phyloP scores from a whole-genome alignment of 73 alveolate genomes.

The Tetrahymena thermophila region DNA sequence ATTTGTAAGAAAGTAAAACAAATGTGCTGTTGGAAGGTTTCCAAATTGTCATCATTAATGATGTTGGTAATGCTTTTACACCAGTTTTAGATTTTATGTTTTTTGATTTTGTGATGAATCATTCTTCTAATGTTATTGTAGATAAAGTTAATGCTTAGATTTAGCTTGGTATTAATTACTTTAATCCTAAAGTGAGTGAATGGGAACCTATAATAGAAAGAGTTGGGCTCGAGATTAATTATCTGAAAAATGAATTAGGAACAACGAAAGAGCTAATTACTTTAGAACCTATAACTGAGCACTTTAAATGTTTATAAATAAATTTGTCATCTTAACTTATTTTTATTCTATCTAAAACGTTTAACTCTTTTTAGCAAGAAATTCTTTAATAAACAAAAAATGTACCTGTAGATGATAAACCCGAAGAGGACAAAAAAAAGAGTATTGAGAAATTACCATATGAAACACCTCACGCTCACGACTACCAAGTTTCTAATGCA shows the following conservation, averaged over 20 bases:
- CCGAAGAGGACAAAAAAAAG: not conserved
- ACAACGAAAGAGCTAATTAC: not conserved
- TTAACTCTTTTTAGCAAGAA: not conserved
- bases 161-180: not conserved
- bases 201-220: not conserved
- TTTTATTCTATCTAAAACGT: not conserved
- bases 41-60: not conserved
- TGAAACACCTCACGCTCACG: not conserved
- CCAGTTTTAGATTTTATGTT: not conserved
- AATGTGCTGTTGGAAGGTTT: not conserved
- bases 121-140: not conserved
- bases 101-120: not conserved
- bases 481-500: not conserved
- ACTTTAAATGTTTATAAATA: not conserved
- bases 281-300: not conserved
- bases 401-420: not conserved
- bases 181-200: not conserved
- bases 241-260: not conserved
- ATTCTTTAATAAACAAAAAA: not conserved
- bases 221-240: not conserved
- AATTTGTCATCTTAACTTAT: not conserved
- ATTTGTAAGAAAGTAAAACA: not conserved
- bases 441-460: not conserved
- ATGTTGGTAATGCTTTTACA: not conserved
- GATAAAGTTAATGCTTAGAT: not conserved